Percentiles rank a stretch among this genome's conserved stretches.
phyloP scores from a whole-genome alignment of 164 flowering plant species.

The Umbilicus rupestris region DNA sequence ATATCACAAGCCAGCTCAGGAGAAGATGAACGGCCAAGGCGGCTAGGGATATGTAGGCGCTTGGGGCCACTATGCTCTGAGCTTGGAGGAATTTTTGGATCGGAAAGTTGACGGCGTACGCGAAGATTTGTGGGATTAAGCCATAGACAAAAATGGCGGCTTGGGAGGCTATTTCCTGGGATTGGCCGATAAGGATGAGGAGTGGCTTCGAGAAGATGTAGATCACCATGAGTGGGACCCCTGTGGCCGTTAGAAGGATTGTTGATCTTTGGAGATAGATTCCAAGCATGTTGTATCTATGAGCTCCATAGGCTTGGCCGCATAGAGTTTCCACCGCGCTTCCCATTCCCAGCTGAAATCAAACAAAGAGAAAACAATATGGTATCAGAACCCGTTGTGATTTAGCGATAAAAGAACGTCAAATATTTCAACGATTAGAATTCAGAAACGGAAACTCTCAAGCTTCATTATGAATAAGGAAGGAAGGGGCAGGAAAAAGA shows the following conservation, averaged over 20 bases:
- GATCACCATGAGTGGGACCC: conserved; percentile 31
- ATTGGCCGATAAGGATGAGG: conserved; percentile 39
- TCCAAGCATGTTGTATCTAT: conserved; percentile 43
- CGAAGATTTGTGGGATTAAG: conserved; percentile 62
- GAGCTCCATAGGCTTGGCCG: conserved; percentile 53
- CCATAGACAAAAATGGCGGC: conserved; percentile 53
- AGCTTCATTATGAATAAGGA: too few species aligned
- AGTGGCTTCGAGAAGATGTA: conserved; percentile 40
- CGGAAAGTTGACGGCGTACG: conserved; percentile 60
- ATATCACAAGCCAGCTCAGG: conserved; percentile 30
- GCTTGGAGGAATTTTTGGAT: conserved; percentile 59
- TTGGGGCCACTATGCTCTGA: conserved; percentile 44
- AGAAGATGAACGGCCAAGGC: conserved; percentile 27
- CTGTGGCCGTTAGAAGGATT: conserved; percentile 30
- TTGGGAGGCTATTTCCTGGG: conserved; percentile 32
- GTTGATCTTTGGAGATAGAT: conserved; percentile 44
- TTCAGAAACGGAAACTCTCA: too few species aligned
- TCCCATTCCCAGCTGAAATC: conserved; percentile 52
- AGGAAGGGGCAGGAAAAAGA: too few species aligned
- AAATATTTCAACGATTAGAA: too few species aligned
- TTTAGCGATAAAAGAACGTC: too few species aligned
- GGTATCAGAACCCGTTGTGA: too few species aligned
- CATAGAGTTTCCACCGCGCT: conserved; percentile 62
- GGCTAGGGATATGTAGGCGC: conserved; percentile 37
- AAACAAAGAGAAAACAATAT: not conserved